Evolutionary conservation across 257 asterid species (phyloP).

Genomic region (Cinchona pubescens): DNA sequence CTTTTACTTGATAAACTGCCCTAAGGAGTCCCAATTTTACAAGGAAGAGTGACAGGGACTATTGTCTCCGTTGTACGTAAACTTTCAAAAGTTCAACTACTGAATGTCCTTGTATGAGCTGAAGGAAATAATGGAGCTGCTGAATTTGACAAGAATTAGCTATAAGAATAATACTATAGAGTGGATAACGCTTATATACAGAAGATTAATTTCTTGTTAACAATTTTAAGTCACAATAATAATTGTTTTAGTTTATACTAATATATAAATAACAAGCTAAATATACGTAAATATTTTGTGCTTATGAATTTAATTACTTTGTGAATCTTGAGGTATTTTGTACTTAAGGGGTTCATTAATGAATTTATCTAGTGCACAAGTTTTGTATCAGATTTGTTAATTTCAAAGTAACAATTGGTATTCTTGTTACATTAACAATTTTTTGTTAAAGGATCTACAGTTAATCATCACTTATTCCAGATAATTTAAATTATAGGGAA

Average conservation of each 20-base stretch:
- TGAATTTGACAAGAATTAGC: neutral
- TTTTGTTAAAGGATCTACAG: no score
- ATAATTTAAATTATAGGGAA: no score
- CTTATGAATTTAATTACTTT: neutral
- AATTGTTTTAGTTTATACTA: no score
- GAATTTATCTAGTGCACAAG: no score
- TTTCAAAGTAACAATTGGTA: neutral
- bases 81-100: neutral
- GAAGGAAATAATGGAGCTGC: no score
- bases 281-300: neutral
- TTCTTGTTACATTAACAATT: neutral
- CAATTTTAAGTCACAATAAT: no score
- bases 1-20: neutral
- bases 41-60: neutral
- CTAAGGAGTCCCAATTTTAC: neutral
- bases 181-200: neutral
- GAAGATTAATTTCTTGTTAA: neutral
- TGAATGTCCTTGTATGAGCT: neutral
- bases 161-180: neutral
- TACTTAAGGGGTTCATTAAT: no score
- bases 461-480: no score
- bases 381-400: no score
- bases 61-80: neutral
- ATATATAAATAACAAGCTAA: neutral
- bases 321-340: neutral